Evolutionary conservation across 2,329 filamentous ascomycete genomes (phyloP).

Genomic region (Coniochaeta sp.): DNA sequence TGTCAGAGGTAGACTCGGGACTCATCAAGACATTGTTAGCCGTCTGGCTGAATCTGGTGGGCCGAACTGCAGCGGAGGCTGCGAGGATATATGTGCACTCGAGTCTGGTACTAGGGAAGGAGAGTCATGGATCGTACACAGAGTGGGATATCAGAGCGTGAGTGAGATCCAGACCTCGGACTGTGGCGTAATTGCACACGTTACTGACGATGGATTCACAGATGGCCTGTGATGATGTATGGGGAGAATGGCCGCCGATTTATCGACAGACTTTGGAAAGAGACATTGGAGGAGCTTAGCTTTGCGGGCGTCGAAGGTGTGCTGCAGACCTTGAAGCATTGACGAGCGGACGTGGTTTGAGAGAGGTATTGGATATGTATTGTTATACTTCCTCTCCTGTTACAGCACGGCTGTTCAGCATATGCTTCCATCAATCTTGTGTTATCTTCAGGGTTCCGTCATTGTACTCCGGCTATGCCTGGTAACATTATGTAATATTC

Average conservation of each 20-base stretch:
- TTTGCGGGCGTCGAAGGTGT: not conserved
- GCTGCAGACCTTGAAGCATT: not conserved
- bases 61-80: conserved; percentile 8
- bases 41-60: conserved; percentile 5
- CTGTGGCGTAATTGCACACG: not conserved
- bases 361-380: too few species aligned
- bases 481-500: too few species aligned
- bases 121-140: conserved; percentile 14
- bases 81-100: conserved; percentile 14
- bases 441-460: too few species aligned
- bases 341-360: too few species aligned
- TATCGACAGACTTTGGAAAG: not conserved
- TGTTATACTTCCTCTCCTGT: too few species aligned
- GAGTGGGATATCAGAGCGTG: conserved; percentile 15
- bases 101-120: conserved; percentile 10
- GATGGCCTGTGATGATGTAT: not conserved
- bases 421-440: too few species aligned
- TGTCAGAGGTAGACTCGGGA: conserved; percentile 1
- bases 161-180: conserved; percentile 5
- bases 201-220: not conserved
- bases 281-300: not conserved
- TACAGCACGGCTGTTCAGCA: too few species aligned
- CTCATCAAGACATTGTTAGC: not conserved
- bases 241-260: not conserved
- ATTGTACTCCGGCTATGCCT: too few species aligned